Evolutionary conservation across 768 basidiomycete genomes (phyloP), one percentile per base, ranked within the genome.

Genomic region (Agaricus sinodeliciosus): DNA sequence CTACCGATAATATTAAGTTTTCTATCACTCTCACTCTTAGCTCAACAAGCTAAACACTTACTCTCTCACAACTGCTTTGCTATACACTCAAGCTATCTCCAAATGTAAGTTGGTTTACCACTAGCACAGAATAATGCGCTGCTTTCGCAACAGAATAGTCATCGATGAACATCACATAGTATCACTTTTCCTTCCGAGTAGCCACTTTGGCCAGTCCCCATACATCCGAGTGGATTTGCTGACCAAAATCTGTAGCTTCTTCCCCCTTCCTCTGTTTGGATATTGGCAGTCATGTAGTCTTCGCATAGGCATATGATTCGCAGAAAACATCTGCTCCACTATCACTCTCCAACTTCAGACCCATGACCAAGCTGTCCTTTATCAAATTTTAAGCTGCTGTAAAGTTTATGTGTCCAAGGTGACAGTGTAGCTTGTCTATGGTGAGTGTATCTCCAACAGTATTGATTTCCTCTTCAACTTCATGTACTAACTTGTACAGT

Each of bases 191-290:
- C 0, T 58, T 54, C 0, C 62, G 34, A 0, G 43, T 67, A 9
- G 47, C 41, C 0, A 65, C 50, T 0, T 58, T 59, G 0, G 68
- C 62, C 1, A 68, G 73, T 15, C 72, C 72, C 71, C 74, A 76
- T 0, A 77, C 22, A 53, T 76, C 67, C 0, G 63, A 58, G 55
- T 74, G 65, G 4, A 73, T 39, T 25, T 56, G 31, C 9, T 59
- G 51, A 9, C 57, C 59, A 54, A 60, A 45, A 9, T 43, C 37
- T 0, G 45, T 58, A 0, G 69, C 63, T 2, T 59, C 58, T 3
- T 67, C 60, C 65, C 16, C 60, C 36, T 22, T n/a, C n/a, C 31
- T 22, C 7, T 57, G 48, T 48, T 68, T 68, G 12, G 60, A 48
- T 13, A 72, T 55, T 0, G 69, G 59, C 54, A 71, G 69, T 0